These are phyloP conservation scores for Irpex sp. DNA, from an alignment of 1,284 basidiomycete genomes.

Conservation along the genomic window DNA sequence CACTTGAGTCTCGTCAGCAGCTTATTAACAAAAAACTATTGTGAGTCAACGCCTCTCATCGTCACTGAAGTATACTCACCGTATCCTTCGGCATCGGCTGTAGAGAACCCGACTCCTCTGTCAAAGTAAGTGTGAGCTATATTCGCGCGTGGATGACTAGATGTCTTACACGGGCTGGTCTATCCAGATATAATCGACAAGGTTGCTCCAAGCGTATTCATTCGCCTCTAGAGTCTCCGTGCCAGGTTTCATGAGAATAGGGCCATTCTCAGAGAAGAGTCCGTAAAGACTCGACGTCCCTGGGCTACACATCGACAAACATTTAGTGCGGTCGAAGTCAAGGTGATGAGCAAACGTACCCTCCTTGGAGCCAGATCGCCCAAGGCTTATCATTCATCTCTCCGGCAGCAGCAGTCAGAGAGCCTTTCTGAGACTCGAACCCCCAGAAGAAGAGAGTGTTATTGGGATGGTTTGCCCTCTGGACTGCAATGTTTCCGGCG, in stretches of 20 bases:
- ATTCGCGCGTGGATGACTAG: not conserved
- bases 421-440: slow-evolving; percentile 54
- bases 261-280: slow-evolving; percentile 11
- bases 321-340: slow-evolving; percentile 41
- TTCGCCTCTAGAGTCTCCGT: slow-evolving; percentile 6
- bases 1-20: slow-evolving; percentile 23
- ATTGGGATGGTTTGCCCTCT: slow-evolving; percentile 44
- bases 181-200: slow-evolving; percentile 18
- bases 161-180: slow-evolving; percentile 16
- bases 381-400: slow-evolving; percentile 43
- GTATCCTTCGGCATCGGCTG: slow-evolving; percentile 7
- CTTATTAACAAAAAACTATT: slow-evolving; percentile 4
- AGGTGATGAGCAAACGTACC: slow-evolving; percentile 2
- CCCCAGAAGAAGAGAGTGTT: slow-evolving; percentile 68
- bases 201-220: slow-evolving; percentile 10
- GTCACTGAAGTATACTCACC: slow-evolving; percentile 1
- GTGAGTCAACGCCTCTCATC: not conserved
- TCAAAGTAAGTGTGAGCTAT: not conserved
- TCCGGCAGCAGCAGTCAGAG: slow-evolving; percentile 39
- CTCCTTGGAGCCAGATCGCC: slow-evolving; percentile 68
- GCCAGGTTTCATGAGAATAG: slow-evolving; percentile 2
- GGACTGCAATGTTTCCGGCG: slow-evolving; percentile 63
- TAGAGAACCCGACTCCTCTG: slow-evolving; percentile 10
- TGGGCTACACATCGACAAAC: slow-evolving; percentile 43
- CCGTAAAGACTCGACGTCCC: not conserved